Evolutionary conservation across 2,329 filamentous ascomycete species (phyloP).

Genomic region (Colletotrichum costaricense): DNA sequence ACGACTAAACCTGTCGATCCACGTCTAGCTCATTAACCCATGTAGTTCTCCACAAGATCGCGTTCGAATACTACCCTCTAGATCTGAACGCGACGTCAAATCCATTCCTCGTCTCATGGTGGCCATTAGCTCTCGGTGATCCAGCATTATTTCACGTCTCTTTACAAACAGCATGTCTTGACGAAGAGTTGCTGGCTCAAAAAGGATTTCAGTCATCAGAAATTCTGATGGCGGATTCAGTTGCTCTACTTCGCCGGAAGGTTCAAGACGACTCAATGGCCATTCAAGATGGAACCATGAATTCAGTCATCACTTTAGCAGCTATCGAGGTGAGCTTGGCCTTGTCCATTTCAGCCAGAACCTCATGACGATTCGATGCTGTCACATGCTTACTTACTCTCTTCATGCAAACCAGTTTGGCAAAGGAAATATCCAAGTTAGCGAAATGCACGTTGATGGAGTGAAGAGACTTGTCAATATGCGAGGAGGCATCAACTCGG

Average conservation of each 20-base stretch:
- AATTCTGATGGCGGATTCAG: slow-evolving; percentile 67
- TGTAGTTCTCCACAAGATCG: slow-evolving; percentile 66
- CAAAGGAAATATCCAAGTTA: slow-evolving; percentile 60
- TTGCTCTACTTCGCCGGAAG: slow-evolving; percentile 62
- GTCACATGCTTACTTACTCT: background rate
- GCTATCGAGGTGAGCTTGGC: slow-evolving; percentile 62
- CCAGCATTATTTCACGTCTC: slow-evolving; percentile 69
- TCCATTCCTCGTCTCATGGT: slow-evolving; percentile 70
- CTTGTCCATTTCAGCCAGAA: accelerated
- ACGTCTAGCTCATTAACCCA: slow-evolving; percentile 31
- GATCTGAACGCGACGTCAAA: slow-evolving; percentile 64
- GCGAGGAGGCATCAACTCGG: slow-evolving; percentile 60
- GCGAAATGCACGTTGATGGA: slow-evolving; percentile 61
- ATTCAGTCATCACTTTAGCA: slow-evolving; percentile 67
- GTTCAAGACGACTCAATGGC: slow-evolving; percentile 58
- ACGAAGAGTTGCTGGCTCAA: slow-evolving; percentile 62
- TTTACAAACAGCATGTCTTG: slow-evolving; percentile 67
- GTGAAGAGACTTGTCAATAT: slow-evolving; percentile 60
- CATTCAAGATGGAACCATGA: slow-evolving; percentile 65
- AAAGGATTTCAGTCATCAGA: slow-evolving; percentile 65
- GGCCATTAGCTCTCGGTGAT: slow-evolving; percentile 66
- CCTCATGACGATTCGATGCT: background rate
- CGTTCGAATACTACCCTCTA: slow-evolving; percentile 70
- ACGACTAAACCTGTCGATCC: background rate
- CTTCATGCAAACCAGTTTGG: slow-evolving; percentile 51